Evolutionary conservation across 2,329 filamentous ascomycete genomes (phyloP), one percentile per base, ranked within the genome.

Genomic region (Xylariomycetidae sp.): DNA sequence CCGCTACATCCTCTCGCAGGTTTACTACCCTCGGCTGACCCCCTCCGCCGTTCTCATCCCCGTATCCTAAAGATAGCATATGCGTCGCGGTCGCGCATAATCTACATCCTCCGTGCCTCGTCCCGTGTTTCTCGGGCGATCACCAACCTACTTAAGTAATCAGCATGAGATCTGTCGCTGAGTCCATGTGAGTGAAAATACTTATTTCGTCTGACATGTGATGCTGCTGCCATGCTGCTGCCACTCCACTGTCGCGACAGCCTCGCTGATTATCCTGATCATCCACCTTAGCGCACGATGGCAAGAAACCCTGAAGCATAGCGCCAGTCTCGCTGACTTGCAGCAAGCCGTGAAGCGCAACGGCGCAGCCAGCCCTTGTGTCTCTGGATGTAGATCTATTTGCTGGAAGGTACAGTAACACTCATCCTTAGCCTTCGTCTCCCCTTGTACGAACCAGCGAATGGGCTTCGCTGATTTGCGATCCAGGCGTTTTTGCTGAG

Each of bases 371-470:
- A 84, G 74, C 50, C 78, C 82, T 30, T 88, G 83, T 56, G 64
- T 80, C 33, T 69, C 79, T 29, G 88, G 87, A 11, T 77, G 88
- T 44, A 80, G 89, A 36, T 96, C 90, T 3, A 74, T 94, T 23
- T 94, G 85, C 61, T 97, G 90, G 90, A 96, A 95, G 77, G 85
- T 83, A 27, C 25, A n/a, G n/a, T n/a, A n/a, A n/a, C n/a, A n/a
- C n/a, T n/a, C n/a, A n/a, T n/a, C n/a, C n/a, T n/a, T n/a, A n/a
- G n/a, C n/a, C n/a, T n/a, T n/a, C n/a, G n/a, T n/a, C n/a, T n/a
- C 30, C 30, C 8, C 16, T 31, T 25, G 27, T 18, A 8, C 30
- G 30, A 28, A 37, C 25, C 25, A 10, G 27, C 17, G 16, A 17
- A 31, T 18, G 6, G 22, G 23, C 19, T 34, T 31, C 31, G 17